These are phyloP conservation scores for Nidularia sp. DNA, from an alignment of 768 basidiomycete species.

Conservation along the genomic window DNA sequence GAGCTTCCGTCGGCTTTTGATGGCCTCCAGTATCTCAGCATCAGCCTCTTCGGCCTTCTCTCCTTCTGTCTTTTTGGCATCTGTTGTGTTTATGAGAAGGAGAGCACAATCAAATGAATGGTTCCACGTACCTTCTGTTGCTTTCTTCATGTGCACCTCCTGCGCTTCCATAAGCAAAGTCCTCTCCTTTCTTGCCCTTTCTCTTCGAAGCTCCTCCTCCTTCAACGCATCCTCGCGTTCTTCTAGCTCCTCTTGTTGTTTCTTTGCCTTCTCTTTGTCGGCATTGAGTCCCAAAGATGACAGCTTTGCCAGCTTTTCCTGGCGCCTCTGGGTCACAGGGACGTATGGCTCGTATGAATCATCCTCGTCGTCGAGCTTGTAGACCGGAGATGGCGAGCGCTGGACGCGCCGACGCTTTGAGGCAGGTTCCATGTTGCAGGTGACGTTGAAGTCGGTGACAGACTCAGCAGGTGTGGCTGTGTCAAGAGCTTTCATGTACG, in stretches of 20 bases:
- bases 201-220: slow-evolving; percentile 73
- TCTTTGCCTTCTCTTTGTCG: slow-evolving; percentile 45
- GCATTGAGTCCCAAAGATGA: slow-evolving; percentile 55
- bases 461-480: too few species aligned
- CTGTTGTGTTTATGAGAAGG: slow-evolving; percentile 23
- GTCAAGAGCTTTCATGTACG: too few species aligned
- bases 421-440: slow-evolving; percentile 23
- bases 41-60: slow-evolving; percentile 88
- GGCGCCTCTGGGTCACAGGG: slow-evolving; percentile 79
- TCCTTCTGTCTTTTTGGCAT: slow-evolving; percentile 83
- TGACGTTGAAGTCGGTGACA: background rate
- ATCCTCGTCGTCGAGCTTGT: slow-evolving; percentile 60
- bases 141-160: slow-evolving; percentile 85
- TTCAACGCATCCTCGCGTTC: slow-evolving; percentile 72
- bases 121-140: slow-evolving; percentile 61
- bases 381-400: slow-evolving; percentile 56
- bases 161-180: slow-evolving; percentile 91
- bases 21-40: slow-evolving; percentile 86
- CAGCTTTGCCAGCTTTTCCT: slow-evolving; percentile 76
- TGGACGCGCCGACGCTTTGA: slow-evolving; percentile 49
- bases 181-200: slow-evolving; percentile 77
- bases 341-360: slow-evolving; percentile 81
- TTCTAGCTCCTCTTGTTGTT: slow-evolving; percentile 57
- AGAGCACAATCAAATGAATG: background rate
- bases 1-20: slow-evolving; percentile 85